These are phyloP conservation scores for Ogataea pignaliae DNA, from an alignment of 805 yeast genomes.

Conservation along the genomic window DNA sequence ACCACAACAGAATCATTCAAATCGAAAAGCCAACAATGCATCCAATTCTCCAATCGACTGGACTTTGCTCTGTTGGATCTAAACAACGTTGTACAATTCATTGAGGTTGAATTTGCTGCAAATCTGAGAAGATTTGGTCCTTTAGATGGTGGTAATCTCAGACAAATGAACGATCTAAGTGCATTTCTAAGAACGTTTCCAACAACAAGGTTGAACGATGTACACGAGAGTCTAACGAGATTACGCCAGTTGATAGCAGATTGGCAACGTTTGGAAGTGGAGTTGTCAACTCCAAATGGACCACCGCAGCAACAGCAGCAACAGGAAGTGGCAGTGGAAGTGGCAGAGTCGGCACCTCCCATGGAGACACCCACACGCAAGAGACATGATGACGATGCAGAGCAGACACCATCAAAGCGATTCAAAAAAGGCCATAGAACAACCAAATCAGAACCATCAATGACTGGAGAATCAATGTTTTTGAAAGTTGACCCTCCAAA, in stretches of 20 bases:
- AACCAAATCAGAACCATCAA: conserved; percentile 16
- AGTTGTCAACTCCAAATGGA: background rate
- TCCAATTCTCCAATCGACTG: background rate
- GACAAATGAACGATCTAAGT: background rate
- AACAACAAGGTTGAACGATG: background rate
- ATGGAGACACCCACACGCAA: no score
- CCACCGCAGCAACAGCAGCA: no score
- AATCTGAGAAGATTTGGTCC: background rate
- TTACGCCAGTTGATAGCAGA: background rate
- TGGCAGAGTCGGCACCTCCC: no score
- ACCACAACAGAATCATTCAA: no score
- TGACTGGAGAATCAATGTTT: conserved; percentile 25
- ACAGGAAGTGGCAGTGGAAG: no score
- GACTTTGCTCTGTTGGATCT: background rate
- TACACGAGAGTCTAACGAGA: background rate
- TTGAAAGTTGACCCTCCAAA: conserved; percentile 29
- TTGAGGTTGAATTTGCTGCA: conserved; percentile 1
- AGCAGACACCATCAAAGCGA: background rate
- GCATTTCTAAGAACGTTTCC: background rate
- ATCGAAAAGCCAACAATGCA: background rate
- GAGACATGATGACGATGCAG: no score
- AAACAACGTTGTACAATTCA: background rate
- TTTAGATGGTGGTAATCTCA: background rate
- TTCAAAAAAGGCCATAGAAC: conserved; percentile 9
- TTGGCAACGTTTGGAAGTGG: background rate